Percentiles rank a stretch among this genome's conserved stretches.
These are phyloP conservation scores for Chytriomyces sp. DNA, from an alignment of 192 early-diverging fungal species.

Conservation along the genomic window DNA sequence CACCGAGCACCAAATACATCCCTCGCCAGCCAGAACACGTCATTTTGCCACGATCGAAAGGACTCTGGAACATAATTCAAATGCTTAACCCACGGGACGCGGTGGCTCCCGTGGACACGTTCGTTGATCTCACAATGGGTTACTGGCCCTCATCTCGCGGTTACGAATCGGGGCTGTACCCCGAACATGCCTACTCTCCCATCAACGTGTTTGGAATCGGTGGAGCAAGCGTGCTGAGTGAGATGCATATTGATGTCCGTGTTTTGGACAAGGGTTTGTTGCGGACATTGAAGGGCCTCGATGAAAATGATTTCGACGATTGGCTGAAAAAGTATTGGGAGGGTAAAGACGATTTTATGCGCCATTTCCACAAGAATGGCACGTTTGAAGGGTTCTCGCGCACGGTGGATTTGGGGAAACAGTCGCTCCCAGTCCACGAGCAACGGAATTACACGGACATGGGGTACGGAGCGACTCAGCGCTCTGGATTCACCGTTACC, in stretches of 20 bases:
- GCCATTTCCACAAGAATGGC: constrained; percentile 13
- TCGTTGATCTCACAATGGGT: constrained; percentile 24
- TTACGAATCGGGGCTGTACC: constrained; percentile 18
- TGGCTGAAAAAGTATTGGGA: constrained; percentile 28
- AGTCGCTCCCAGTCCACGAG: neutral
- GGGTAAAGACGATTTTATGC: constrained; percentile 24
- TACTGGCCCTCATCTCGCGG: constrained; percentile 25
- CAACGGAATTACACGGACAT: neutral
- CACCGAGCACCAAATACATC: constrained; percentile 5
- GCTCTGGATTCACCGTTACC: neutral
- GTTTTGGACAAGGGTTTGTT: neutral
- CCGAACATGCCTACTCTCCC: neutral
- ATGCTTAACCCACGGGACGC: neutral
- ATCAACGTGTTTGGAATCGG: constrained; percentile 16
- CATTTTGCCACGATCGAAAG: constrained; percentile 23
- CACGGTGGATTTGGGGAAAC: neutral
- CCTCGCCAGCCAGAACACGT: constrained; percentile 3
- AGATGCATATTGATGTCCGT: constrained; percentile 6
- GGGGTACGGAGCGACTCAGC: neutral
- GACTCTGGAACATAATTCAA: neutral
- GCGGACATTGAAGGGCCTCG: neutral
- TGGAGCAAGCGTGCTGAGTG: neutral
- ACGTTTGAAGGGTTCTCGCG: constrained; percentile 11
- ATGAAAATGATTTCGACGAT: constrained; percentile 16
- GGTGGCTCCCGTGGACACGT: neutral